Conservation (phyloP, 1,139 yeast genomes). For the Pichia kudriavzevii region DNA sequence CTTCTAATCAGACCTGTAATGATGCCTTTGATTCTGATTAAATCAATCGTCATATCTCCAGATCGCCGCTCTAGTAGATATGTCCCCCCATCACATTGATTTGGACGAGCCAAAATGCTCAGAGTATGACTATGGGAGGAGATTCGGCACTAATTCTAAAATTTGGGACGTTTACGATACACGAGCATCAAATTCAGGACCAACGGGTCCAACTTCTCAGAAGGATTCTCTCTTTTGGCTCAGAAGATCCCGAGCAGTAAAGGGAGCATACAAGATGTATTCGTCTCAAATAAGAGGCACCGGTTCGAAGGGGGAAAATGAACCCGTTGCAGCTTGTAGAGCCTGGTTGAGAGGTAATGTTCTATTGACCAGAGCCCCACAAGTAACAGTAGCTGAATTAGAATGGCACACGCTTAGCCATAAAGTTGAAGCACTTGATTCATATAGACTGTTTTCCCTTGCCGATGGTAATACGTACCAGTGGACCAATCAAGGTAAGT, state of each 20-base stretch:
- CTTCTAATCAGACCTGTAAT: slow-evolving; percentile 48
- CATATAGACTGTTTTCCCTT: slow-evolving; percentile 50
- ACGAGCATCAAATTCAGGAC: slow-evolving; percentile 26
- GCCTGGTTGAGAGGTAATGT: slow-evolving; percentile 57
- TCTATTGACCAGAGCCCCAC: slow-evolving; percentile 42
- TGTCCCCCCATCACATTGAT: slow-evolving; percentile 46
- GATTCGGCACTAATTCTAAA: slow-evolving; percentile 55
- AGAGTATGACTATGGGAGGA: slow-evolving; percentile 41
- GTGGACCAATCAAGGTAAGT: slow-evolving; percentile 56
- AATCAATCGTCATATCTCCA: slow-evolving; percentile 47
- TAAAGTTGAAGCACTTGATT: slow-evolving; percentile 54
- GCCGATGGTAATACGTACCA: slow-evolving; percentile 55
- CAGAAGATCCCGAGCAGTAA: slow-evolving; percentile 53
- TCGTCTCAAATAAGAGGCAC: slow-evolving; percentile 34
- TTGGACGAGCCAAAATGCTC: slow-evolving; percentile 30
- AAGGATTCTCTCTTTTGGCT: slow-evolving; percentile 42
- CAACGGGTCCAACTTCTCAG: slow-evolving; percentile 35
- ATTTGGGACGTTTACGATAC: slow-evolving; percentile 48
- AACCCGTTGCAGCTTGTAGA: slow-evolving; percentile 50
- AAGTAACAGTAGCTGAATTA: slow-evolving; percentile 42
- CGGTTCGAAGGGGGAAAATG: slow-evolving; percentile 41
- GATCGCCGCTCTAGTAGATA: slow-evolving; percentile 52
- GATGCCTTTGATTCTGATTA: slow-evolving; percentile 52
- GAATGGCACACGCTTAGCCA: slow-evolving; percentile 61
- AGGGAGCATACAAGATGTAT: slow-evolving; percentile 56